Conservation (phyloP, 768 basidiomycete genomes). For the Kwoniella botswanensis region DNA sequence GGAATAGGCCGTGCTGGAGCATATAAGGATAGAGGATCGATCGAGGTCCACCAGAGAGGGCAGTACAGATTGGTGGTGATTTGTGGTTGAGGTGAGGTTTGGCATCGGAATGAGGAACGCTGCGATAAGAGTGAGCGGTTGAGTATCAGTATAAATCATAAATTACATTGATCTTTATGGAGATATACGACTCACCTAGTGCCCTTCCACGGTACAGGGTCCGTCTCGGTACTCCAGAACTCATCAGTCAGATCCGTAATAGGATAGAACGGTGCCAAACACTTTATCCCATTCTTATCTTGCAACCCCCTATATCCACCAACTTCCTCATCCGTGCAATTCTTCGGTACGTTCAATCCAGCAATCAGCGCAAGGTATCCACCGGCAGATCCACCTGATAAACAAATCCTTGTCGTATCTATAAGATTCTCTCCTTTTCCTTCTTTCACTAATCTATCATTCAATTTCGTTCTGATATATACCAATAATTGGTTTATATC, state of each 20-base stretch:
- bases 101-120: conserved; percentile 46
- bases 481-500: conserved; percentile 46
- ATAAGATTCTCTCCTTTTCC: conserved; percentile 36
- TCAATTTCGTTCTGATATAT: conserved; percentile 44
- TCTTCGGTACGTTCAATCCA: conserved; percentile 37
- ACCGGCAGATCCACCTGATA: conserved; percentile 51
- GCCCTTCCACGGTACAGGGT: conserved; percentile 47
- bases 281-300: conserved; percentile 39
- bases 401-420: conserved; percentile 42
- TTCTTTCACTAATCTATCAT: conserved; percentile 32
- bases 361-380: conserved; percentile 53
- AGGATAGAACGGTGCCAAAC: conserved; percentile 52
- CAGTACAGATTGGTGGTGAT: conserved; percentile 40
- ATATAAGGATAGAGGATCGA: conserved; percentile 53
- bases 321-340: conserved; percentile 37
- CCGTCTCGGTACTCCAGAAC: conserved; percentile 52
- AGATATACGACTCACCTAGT: conserved; percentile 30
- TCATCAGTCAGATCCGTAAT: conserved; percentile 51
- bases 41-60: conserved; percentile 47
- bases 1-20: conserved; percentile 52
- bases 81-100: conserved; percentile 44
- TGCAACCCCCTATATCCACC: conserved; percentile 44
- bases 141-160: too few species aligned
- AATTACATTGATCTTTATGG: background rate
- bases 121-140: conserved; percentile 3